phyloP scores from a whole-genome alignment of 352 stramenopile species.

The Discostella stelligera region DNA sequence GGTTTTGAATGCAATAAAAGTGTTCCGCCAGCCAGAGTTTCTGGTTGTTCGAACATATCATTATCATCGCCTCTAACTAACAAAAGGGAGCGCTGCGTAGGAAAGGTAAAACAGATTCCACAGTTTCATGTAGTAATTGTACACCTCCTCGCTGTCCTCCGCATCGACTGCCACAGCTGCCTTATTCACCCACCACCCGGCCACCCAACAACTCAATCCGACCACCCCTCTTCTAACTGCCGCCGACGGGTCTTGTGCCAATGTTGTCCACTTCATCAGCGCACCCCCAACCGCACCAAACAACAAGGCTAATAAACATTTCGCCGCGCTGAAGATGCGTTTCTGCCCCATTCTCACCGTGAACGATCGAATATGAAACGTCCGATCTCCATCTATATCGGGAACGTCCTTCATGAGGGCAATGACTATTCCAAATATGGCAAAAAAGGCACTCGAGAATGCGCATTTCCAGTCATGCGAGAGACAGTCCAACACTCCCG shows the following conservation, averaged over 20 bases:
- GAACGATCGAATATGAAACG: slow-evolving; percentile 82
- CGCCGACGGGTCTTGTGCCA: slow-evolving; percentile 15
- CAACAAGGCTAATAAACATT: slow-evolving; percentile 59
- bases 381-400: slow-evolving; percentile 80
- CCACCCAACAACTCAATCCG: slow-evolving; percentile 49
- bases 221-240: slow-evolving; percentile 49
- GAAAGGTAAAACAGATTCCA: slow-evolving; percentile 83
- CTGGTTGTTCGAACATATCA: background rate
- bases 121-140: slow-evolving; percentile 81
- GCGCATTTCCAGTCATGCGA: slow-evolving; percentile 56
- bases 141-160: slow-evolving; percentile 71
- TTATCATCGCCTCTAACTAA: slow-evolving; percentile 44
- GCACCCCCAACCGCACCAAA: slow-evolving; percentile 57
- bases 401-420: slow-evolving; percentile 89
- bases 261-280: slow-evolving; percentile 54
- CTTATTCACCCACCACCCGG: slow-evolving; percentile 58
- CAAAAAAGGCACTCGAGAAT: slow-evolving; percentile 77
- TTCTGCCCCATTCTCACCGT: slow-evolving; percentile 79
- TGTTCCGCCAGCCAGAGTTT: background rate
- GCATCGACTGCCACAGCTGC: slow-evolving; percentile 62
- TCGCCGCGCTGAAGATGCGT: slow-evolving; percentile 71
- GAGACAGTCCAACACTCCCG: slow-evolving; percentile 58
- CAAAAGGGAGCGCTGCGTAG: slow-evolving; percentile 74
- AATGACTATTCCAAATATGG: slow-evolving; percentile 78
- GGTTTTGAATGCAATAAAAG: background rate